Evolutionary conservation across 2,329 filamentous ascomycete genomes (phyloP).

Genomic region (Epichloe sylvatica): DNA sequence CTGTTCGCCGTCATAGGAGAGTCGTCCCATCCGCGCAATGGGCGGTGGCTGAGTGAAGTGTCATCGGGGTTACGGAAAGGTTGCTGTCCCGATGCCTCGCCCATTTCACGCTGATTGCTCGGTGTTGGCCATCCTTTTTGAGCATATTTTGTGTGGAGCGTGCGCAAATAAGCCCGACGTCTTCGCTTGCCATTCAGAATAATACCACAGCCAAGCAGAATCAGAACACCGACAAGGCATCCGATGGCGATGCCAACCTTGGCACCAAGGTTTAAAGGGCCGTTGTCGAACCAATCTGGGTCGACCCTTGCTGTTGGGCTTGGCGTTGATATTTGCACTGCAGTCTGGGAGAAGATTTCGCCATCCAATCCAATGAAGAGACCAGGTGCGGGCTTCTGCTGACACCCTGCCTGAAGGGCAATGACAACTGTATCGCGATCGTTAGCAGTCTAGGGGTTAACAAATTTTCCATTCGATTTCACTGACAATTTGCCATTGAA

Average conservation of each 20-base stretch:
- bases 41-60: slow-evolving; percentile 40
- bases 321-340: slow-evolving; percentile 37
- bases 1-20: slow-evolving; percentile 33
- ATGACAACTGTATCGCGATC: slow-evolving; percentile 27
- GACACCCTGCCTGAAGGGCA: slow-evolving; percentile 41
- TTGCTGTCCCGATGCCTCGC: slow-evolving; percentile 17
- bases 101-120: slow-evolving; percentile 14
- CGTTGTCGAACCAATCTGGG: slow-evolving; percentile 26
- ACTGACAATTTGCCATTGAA: slow-evolving; percentile 41
- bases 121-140: slow-evolving; percentile 28
- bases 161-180: slow-evolving; percentile 36
- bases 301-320: slow-evolving; percentile 26
- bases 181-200: slow-evolving; percentile 43
- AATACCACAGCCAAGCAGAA: slow-evolving; percentile 35
- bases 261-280: slow-evolving; percentile 36
- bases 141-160: slow-evolving; percentile 28
- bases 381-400: slow-evolving; percentile 34
- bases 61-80: slow-evolving; percentile 18
- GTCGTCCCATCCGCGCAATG: slow-evolving; percentile 38
- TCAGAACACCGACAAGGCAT: slow-evolving; percentile 33
- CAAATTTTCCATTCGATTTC: background rate
- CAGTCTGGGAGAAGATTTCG: slow-evolving; percentile 33
- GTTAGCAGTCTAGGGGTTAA: background rate
- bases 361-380: slow-evolving; percentile 36
- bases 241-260: slow-evolving; percentile 46